Base-by-base conservation (phyloP, 129 eudicot genomes). In the Chrysanthemum makinoi region DNA sequence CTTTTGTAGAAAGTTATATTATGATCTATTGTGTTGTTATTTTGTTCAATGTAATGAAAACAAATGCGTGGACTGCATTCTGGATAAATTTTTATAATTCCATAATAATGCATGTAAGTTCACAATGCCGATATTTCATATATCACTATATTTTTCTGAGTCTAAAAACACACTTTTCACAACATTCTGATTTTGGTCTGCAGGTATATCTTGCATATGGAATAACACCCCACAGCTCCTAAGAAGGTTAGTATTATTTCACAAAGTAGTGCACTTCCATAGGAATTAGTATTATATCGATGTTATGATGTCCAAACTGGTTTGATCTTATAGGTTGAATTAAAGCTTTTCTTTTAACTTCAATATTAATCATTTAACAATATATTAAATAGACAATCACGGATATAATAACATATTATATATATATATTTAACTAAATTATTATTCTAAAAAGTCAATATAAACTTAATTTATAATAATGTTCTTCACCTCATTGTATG, bases 21-120 rank as follows among this genome's bases (percentile, higher is more conserved):
- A 24, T 26, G 53, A 44, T 15, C 17, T 13, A 19, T 70, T 24
- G 2, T 11, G 22, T 20, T 74, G 4, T 33, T 3, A 2, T 60
- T 60, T 43, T 61, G 70, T 69, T 10, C 51, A 5, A 66, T 70
- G 44, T 75, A 73, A 84, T 91, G 96, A 92, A 82, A 46, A 76
- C 74, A 51, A 80, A 82, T 78, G 86, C 90, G 46, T 83, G 86
- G 81, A 82, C 72, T 82, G 96, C 97, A 64, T 91, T 91, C 68
- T 88, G 97, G 97, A 86, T 91, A 82, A 91, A 91, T 80, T 35
- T 85, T 75, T 88, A 91, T 72, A 91, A 91, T 83, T 86, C 97
- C 83, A 80, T 88, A 83, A 72, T 91, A 66, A 91, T 91, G 97
- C 97, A 91, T 84, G 97, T 91, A 82, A 76, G 81, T 69, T 59